Base-by-base conservation (phyloP, 2,329 filamentous ascomycete species). In the Chaetothyriales sp. region DNA sequence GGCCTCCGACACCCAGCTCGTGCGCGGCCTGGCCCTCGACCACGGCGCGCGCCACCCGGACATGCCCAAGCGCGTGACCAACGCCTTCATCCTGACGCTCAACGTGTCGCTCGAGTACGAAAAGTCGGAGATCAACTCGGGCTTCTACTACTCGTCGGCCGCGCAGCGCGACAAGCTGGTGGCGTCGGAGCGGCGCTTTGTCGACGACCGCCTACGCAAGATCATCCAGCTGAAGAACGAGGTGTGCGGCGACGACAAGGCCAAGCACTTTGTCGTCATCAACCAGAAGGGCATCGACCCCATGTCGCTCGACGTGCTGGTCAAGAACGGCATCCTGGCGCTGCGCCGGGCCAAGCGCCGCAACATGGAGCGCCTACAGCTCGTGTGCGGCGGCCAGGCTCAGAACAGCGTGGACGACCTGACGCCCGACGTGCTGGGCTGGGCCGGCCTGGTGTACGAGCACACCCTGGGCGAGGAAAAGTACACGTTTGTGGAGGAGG, bases 251-350 rank as follows among this genome's bases (percentile, higher is more conserved):
- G 85, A 82, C 62, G 92, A 97, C 64, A 81, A 83, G 7, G 92
- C 87, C 73, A 95, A 97, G 77, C 84, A 85, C 63, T 98, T 98
- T 67, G 92, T 97, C 59, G 83, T 98, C 64, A 87, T 98, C 71
- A 98, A 98, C 76, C 92, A 98, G 72, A 98, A 98, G 78, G 92
- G 92, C 57, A 98, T 98, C 62, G 92, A 98, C 67, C 92, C 92
- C 19, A 76, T 98, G 56, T 95, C 89, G 50, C 77, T 98, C 60
- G 92, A 98, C 63, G 89, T 98, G 10, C 75, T 98, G 53, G 89
- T 92, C 59, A 98, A 98, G 81, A 97, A 98, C 67, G 89, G 89
- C 60, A 98, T 98, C 63, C 81, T 97, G 59, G 92, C 92, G 50
- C 80, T 98, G 56, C 82, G 92, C 64, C 80, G 92, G 67, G 92